These are phyloP conservation scores for Mortierella alpina DNA, from an alignment of 192 early-diverging fungal genomes.

Conservation along the genomic window DNA sequence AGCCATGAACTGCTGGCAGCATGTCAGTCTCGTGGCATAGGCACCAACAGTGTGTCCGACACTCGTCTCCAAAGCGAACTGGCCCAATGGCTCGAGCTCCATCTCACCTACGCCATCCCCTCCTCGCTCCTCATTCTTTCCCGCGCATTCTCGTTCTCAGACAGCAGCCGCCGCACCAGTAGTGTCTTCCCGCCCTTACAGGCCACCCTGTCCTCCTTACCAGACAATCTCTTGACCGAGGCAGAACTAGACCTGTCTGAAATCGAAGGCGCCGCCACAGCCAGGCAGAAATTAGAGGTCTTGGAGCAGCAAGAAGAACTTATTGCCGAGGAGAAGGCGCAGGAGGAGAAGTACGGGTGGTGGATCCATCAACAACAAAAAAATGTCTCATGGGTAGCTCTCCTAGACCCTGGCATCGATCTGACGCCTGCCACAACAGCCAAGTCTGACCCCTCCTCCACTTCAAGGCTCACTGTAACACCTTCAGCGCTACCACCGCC, in stretches of 20 bases:
- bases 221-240: slow-evolving; percentile 90
- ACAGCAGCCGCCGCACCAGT: slow-evolving; percentile 62
- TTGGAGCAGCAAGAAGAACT: slow-evolving; percentile 96
- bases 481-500: too few relatives aligned
- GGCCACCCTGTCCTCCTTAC: slow-evolving; percentile 90
- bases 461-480: too few relatives aligned
- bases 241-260: slow-evolving; percentile 89
- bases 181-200: slow-evolving; percentile 83
- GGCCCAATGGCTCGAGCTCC: slow-evolving; percentile 94
- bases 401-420: too few relatives aligned
- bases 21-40: slow-evolving; percentile 90
- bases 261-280: slow-evolving; percentile 86
- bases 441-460: too few relatives aligned
- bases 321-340: slow-evolving; percentile 93
- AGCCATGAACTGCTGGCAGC: slow-evolving; percentile 90
- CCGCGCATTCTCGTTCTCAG: slow-evolving; percentile 86
- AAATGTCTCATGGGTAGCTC: slow-evolving; percentile 61
- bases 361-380: slow-evolving; percentile 57
- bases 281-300: slow-evolving; percentile 93
- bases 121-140: slow-evolving; percentile 92
- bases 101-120: slow-evolving; percentile 91
- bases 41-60: slow-evolving; percentile 87
- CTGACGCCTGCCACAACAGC: too few relatives aligned
- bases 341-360: slow-evolving; percentile 82
- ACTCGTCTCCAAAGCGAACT: slow-evolving; percentile 91